Evolutionary conservation across 768 basidiomycete species (phyloP).

Genomic region (Clitopilus passeckerianus): DNA sequence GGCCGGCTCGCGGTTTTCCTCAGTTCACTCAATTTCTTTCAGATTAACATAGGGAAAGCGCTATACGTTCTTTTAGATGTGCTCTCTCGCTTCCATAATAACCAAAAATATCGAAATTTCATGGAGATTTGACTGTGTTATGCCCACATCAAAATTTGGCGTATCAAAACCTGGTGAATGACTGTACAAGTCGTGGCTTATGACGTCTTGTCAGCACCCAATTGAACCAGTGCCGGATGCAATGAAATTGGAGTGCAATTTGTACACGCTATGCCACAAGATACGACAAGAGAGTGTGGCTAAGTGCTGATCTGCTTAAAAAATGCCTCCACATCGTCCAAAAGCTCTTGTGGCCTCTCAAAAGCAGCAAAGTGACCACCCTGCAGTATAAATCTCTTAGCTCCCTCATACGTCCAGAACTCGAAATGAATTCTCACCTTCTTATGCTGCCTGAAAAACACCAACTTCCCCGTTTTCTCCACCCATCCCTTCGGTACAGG

Average conservation of each 20-base stretch:
- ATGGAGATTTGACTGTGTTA: too few species aligned
- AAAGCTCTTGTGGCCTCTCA: background rate
- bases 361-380: slow-evolving; percentile 1
- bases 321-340: background rate
- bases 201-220: background rate
- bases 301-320: background rate
- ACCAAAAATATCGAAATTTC: too few species aligned
- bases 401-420: background rate
- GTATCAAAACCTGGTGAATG: too few species aligned
- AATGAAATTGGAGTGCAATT: too few species aligned
- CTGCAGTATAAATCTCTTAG: background rate
- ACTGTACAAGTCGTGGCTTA: background rate
- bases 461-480: background rate
- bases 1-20: too few species aligned
- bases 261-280: too few species aligned
- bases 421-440: background rate
- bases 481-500: background rate
- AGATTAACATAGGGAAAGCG: too few species aligned
- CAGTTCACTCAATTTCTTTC: too few species aligned
- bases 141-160: too few species aligned
- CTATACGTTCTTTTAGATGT: too few species aligned
- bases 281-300: background rate
- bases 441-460: background rate
- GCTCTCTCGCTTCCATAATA: too few species aligned
- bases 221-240: background rate